Conservation (phyloP, 441 rosid species). For the Euphorbia celastroides region DNA sequence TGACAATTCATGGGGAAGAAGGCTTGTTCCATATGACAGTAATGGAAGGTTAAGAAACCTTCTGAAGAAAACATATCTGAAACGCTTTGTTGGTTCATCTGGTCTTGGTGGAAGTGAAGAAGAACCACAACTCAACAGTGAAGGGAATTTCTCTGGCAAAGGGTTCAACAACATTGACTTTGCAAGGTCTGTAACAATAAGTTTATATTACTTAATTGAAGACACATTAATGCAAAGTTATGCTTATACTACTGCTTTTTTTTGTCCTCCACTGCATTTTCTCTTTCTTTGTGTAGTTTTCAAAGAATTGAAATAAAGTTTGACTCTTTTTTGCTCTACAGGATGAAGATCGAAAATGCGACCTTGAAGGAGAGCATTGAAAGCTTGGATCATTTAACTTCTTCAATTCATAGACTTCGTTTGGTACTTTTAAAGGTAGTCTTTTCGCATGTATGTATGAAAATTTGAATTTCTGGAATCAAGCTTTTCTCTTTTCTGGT, state of each 20-base stretch:
- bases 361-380: constrained; percentile 83
- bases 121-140: constrained; percentile 34
- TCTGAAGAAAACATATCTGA: constrained; percentile 77
- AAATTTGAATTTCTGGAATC: not conserved
- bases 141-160: constrained; percentile 30
- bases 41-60: constrained; percentile 76
- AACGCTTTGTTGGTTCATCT: constrained; percentile 54
- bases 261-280: no score
- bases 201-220: constrained; percentile 3
- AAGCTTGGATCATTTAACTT: constrained; percentile 75
- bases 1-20: constrained; percentile 31
- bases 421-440: constrained; percentile 69
- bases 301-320: not conserved
- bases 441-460: not conserved
- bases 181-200: constrained; percentile 54
- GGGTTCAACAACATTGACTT: constrained; percentile 46
- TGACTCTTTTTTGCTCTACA: constrained; percentile 25
- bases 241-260: no score
- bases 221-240: not conserved
- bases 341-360: constrained; percentile 89
- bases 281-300: not conserved
- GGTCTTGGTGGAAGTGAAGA: constrained; percentile 53
- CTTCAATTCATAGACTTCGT: constrained; percentile 77
- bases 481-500: not conserved
- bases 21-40: constrained; percentile 32